Evolutionary conservation across 2,329 filamentous ascomycete species (phyloP).

Genomic region (Drechslerella coelobrocha): DNA sequence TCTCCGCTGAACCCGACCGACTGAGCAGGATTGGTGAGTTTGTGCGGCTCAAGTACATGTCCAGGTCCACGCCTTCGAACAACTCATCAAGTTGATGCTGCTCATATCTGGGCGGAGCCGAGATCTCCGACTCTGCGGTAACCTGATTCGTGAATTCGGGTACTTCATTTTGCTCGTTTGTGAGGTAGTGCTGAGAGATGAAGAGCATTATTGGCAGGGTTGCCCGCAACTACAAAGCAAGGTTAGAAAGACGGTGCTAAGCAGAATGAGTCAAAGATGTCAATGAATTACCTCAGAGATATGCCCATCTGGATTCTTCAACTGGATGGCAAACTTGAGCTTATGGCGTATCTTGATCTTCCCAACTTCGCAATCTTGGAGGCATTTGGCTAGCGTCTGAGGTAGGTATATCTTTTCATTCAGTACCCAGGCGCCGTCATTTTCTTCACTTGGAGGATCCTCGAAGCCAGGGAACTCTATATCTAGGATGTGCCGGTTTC

Average conservation of each 20-base stretch:
- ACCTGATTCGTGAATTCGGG: slow-evolving; percentile 67
- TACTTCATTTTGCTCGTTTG: slow-evolving; percentile 85
- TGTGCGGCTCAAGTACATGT: slow-evolving; percentile 80
- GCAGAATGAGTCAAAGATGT: slow-evolving; percentile 1
- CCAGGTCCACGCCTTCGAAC: slow-evolving; percentile 83
- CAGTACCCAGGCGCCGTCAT: slow-evolving; percentile 62
- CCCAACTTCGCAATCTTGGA: slow-evolving; percentile 87
- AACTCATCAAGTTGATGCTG: slow-evolving; percentile 87
- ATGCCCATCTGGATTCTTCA: slow-evolving; percentile 94
- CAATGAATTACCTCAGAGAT: slow-evolving; percentile 73
- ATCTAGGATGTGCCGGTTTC: slow-evolving; percentile 33
- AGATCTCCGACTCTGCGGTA: slow-evolving; percentile 65
- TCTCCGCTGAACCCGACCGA: slow-evolving; percentile 79
- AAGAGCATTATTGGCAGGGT: slow-evolving; percentile 91
- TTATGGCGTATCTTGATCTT: slow-evolving; percentile 94
- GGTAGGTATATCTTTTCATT: slow-evolving; percentile 74
- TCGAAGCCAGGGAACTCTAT: slow-evolving; percentile 44
- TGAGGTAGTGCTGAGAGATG: slow-evolving; percentile 89
- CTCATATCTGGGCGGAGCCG: slow-evolving; percentile 90
- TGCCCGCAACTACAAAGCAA: slow-evolving; percentile 71
- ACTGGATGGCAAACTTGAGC: slow-evolving; percentile 85
- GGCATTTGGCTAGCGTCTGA: slow-evolving; percentile 78
- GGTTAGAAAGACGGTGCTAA: slow-evolving; percentile 4
- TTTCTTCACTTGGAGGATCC: slow-evolving; percentile 58
- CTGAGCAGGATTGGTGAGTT: slow-evolving; percentile 79